Percentiles rank a stretch among this genome's conserved stretches.
phyloP scores from a whole-genome alignment of 2,329 filamentous ascomycete genomes.

The Periglandula ipomoeae region DNA sequence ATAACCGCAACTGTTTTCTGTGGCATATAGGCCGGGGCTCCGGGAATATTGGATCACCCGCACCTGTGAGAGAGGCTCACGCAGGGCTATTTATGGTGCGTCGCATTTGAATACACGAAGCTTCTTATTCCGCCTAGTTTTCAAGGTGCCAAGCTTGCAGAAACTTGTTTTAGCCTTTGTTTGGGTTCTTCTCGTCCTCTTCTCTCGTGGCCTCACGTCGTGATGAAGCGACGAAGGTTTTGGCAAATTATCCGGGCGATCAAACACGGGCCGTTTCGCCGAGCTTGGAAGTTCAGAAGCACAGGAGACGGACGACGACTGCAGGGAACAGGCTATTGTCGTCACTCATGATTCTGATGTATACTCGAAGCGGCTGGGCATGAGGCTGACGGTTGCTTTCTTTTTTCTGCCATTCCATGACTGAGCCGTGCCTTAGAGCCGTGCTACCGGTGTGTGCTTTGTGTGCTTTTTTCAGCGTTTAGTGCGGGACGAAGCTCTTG shows the following conservation, averaged over 20 bases:
- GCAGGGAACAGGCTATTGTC: too few species aligned
- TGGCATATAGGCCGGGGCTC: not conserved
- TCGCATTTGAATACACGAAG: not conserved
- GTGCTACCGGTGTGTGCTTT: not conserved
- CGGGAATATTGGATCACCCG: not conserved
- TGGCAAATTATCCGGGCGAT: not conserved
- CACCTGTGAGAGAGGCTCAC: not conserved
- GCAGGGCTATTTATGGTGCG: not conserved
- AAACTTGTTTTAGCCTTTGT: not conserved
- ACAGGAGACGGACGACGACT: too few species aligned
- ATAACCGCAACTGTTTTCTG: too few species aligned
- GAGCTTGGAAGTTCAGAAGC: too few species aligned
- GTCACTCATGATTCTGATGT: not conserved
- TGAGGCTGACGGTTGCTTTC: not conserved
- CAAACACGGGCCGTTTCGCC: not conserved
- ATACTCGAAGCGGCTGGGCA: not conserved
- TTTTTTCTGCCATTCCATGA: not conserved
- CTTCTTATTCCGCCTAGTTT: not conserved
- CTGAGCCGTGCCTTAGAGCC: not conserved
- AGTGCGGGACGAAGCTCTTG: not conserved
- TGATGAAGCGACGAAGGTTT: not conserved
- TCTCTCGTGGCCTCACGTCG: not conserved
- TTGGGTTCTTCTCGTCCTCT: not conserved
- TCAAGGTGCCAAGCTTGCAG: not conserved
- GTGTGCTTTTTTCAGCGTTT: not conserved